Conservation (phyloP, 1,139 yeast genomes). For the Lodderomyces theae region DNA sequence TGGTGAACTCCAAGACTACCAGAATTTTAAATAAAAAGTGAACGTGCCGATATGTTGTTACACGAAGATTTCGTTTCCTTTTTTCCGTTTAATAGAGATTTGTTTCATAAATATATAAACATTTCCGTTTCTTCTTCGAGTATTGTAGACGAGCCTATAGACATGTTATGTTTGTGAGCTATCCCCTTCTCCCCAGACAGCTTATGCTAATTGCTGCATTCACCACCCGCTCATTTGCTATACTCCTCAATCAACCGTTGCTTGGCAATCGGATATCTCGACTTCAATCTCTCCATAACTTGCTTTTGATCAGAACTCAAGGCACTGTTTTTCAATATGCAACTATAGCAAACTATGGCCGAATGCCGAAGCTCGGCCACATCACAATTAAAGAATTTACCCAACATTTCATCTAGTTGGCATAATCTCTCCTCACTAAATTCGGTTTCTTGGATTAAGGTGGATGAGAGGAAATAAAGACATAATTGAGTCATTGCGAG, state of each 20-base stretch:
- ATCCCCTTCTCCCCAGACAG: too few relatives aligned
- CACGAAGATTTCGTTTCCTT: too few relatives aligned
- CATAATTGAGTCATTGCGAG: conserved; percentile 9
- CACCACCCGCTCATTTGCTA: conserved; percentile 6
- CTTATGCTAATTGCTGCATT: too few relatives aligned
- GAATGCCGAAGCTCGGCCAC: conserved; percentile 41
- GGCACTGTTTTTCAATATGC: conserved; percentile 24
- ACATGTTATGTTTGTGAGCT: too few relatives aligned
- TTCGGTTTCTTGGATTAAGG: conserved; percentile 9
- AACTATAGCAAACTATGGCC: conserved; percentile 43
- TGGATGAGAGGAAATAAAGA: conserved; percentile 11
- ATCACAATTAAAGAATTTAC: conserved; percentile 25
- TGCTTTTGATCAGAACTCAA: conserved; percentile 7
- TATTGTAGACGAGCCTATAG: too few relatives aligned
- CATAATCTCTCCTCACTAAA: conserved; percentile 2
- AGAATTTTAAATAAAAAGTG: conserved; percentile 7
- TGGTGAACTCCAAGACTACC: conserved; percentile 13
- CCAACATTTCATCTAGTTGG: conserved; percentile 27
- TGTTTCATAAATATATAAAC: too few relatives aligned
- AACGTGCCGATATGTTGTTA: background rate
- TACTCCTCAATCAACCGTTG: conserved; percentile 15
- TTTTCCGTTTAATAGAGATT: too few relatives aligned
- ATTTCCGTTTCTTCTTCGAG: too few relatives aligned
- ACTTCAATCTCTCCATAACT: conserved; percentile 11
- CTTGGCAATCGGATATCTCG: conserved; percentile 12